Conservation (phyloP, 2,329 filamentous ascomycete genomes). For the Botrytis deweyae region DNA sequence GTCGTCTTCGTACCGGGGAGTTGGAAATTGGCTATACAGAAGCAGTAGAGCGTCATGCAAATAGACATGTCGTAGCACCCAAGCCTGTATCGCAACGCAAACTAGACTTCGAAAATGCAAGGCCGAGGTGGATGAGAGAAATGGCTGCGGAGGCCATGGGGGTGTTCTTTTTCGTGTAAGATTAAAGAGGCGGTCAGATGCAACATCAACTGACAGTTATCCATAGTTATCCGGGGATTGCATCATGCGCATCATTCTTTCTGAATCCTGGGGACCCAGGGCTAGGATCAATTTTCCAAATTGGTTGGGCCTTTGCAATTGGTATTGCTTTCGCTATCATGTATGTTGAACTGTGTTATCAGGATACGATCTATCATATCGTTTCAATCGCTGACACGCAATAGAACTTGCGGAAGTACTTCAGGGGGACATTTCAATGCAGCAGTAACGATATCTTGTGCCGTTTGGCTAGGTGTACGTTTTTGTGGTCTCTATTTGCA, state of each 20-base stretch:
- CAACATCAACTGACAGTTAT: conserved; percentile 29
- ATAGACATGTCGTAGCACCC: conserved; percentile 49
- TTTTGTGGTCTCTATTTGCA: background rate
- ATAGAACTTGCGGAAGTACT: conserved; percentile 48
- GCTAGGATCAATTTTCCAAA: conserved; percentile 54
- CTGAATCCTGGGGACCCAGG: conserved; percentile 45
- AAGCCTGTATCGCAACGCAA: conserved; percentile 54
- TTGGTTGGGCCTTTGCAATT: conserved; percentile 55
- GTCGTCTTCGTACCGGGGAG: conserved; percentile 33
- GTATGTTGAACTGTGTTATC: background rate
- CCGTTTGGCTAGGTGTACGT: conserved; percentile 51
- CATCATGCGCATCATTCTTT: conserved; percentile 52
- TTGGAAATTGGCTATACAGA: conserved; percentile 55
- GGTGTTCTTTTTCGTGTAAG: conserved; percentile 54
- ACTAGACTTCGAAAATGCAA: conserved; percentile 53
- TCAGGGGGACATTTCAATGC: conserved; percentile 58
- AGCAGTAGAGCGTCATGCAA: conserved; percentile 50
- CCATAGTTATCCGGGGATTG: conserved; percentile 47
- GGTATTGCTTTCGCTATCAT: conserved; percentile 61
- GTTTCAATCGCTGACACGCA: background rate
- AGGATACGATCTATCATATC: background rate
- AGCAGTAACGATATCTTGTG: conserved; percentile 48
- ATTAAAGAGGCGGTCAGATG: background rate
- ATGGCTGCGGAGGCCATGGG: conserved; percentile 56
- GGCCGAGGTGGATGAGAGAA: conserved; percentile 55